Conservation (phyloP, 306 rosid species). For the Fagus sylvatica region DNA sequence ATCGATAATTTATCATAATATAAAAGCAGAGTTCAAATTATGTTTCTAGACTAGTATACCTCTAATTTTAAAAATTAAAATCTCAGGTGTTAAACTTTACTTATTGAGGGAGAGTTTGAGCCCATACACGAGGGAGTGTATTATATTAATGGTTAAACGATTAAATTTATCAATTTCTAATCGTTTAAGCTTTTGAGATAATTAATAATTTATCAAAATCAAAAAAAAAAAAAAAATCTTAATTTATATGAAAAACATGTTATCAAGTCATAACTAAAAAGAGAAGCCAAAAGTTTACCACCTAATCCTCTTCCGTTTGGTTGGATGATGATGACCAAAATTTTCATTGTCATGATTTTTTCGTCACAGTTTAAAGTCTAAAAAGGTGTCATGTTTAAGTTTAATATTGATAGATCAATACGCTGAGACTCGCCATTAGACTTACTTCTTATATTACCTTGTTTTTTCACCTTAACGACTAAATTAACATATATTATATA, state of each 20-base stretch:
- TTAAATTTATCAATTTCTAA: no score
- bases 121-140: no score
- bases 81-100: no score
- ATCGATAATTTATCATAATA: no score
- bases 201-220: constrained; percentile 1
- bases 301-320: constrained; percentile 27
- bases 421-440: neutral
- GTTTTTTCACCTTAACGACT: neutral
- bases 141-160: no score
- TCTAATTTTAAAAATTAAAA: no score
- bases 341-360: neutral
- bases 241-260: neutral
- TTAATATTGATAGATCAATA: neutral
- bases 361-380: neutral
- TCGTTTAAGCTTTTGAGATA: no score
- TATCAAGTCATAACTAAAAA: constrained; percentile 1
- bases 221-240: constrained; percentile 7
- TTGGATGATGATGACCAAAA: constrained; percentile 30
- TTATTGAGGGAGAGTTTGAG: no score
- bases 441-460: neutral
- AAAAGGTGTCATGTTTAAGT: neutral
- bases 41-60: no score
- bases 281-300: neutral
- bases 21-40: no score
- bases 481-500: neutral